A percentile compares a stretch with the other conserved stretches of the same genome.
phyloP scores from a whole-genome alignment of 2,329 filamentous ascomycete genomes.

The Fusarium dimerum region DNA sequence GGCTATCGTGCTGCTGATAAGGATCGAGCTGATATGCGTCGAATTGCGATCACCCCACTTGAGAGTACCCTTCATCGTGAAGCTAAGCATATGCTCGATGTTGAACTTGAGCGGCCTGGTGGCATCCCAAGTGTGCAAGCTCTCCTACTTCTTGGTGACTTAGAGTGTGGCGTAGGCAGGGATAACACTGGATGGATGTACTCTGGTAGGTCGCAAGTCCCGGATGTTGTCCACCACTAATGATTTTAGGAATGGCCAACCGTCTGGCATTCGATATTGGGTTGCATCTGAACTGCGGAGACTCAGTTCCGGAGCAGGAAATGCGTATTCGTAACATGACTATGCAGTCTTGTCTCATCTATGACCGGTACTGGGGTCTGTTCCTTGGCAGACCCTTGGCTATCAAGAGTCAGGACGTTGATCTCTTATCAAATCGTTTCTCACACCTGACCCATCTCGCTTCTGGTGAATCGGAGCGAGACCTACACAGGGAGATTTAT shows the following conservation, averaged over 20 bases:
- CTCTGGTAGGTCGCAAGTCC: slow-evolving; percentile 39
- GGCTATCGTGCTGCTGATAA: slow-evolving; percentile 54
- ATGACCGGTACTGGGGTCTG: slow-evolving; percentile 57
- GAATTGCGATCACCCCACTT: slow-evolving; percentile 45
- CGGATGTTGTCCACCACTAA: neutral
- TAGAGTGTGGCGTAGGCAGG: slow-evolving; percentile 55
- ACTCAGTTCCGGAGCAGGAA: slow-evolving; percentile 47
- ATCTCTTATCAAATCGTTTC: slow-evolving; percentile 47
- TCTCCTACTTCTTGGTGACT: slow-evolving; percentile 51
- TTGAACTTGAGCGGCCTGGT: slow-evolving; percentile 52
- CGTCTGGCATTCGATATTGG: slow-evolving; percentile 50
- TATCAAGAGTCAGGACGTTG: slow-evolving; percentile 54
- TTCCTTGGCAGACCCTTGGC: slow-evolving; percentile 54
- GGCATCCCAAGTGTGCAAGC: slow-evolving; percentile 55
- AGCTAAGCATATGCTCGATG: slow-evolving; percentile 55
- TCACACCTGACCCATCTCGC: slow-evolving; percentile 41
- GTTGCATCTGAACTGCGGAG: slow-evolving; percentile 47
- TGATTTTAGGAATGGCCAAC: slow-evolving; percentile 41
- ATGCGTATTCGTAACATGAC: slow-evolving; percentile 51
- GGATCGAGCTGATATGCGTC: slow-evolving; percentile 48
- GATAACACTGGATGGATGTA: slow-evolving; percentile 59
- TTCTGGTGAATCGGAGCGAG: slow-evolving; percentile 16
- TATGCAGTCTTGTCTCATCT: slow-evolving; percentile 53
- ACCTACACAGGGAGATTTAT: slow-evolving; percentile 42
- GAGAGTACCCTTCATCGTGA: slow-evolving; percentile 56